These are phyloP conservation scores for Epichloe gansuensis DNA, from an alignment of 2,329 filamentous ascomycete genomes.

Conservation along the genomic window DNA sequence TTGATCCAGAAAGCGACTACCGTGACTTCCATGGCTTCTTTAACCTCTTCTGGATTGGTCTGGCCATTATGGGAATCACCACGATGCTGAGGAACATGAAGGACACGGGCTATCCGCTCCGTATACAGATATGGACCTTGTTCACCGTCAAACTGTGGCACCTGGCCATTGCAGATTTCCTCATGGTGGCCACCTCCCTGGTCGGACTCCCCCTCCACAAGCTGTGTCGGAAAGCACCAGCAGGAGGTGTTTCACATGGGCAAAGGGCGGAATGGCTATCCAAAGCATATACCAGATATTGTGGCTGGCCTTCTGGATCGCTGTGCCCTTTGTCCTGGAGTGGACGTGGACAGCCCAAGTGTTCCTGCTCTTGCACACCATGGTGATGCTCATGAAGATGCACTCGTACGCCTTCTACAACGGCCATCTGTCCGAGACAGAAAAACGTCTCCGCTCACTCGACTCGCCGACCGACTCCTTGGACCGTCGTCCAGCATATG, in stretches of 20 bases:
- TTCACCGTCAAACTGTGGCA: constrained; percentile 86
- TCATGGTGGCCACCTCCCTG: constrained; percentile 70
- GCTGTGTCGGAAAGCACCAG: constrained; percentile 41
- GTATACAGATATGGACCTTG: constrained; percentile 75
- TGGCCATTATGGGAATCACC: constrained; percentile 94
- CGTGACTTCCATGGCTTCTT: constrained; percentile 96
- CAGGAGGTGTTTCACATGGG: constrained; percentile 55
- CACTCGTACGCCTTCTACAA: constrained; percentile 98
- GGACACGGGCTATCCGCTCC: constrained; percentile 78
- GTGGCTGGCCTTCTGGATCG: constrained; percentile 77
- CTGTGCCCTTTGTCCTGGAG: constrained; percentile 67
- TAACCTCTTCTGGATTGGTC: constrained; percentile 92
- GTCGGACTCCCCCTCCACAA: constrained; percentile 62
- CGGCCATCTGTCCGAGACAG: constrained; percentile 79
- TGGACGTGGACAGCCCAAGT: constrained; percentile 99
- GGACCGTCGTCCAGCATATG: constrained; percentile 57
- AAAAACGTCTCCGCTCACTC: constrained; percentile 65
- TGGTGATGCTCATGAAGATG: constrained; percentile 96
- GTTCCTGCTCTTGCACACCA: constrained; percentile 79
- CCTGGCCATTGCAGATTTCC: constrained; percentile 65
- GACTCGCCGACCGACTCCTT: constrained; percentile 53
- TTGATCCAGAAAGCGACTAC: constrained; percentile 85
- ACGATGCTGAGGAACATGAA: constrained; percentile 87
- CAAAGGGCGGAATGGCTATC: constrained; percentile 59
- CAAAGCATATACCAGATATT: constrained; percentile 69